Base-by-base conservation (phyloP, 169 alveolate genomes). In the Eimeria brunetti region DNA sequence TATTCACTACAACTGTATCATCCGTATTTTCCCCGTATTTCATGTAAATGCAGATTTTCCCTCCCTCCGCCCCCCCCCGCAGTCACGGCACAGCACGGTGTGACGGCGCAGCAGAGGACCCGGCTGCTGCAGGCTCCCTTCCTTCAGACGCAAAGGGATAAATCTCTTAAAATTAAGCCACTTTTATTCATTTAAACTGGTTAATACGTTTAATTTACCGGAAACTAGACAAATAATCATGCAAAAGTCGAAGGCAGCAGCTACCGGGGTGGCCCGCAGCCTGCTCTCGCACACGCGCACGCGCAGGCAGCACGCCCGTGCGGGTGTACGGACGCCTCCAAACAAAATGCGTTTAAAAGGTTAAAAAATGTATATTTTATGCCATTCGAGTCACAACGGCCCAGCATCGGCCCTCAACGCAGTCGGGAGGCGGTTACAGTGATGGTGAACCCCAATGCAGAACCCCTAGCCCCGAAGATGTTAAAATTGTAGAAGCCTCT, bases 61-160 rank as follows among this genome's bases (percentile, higher is more conserved):
- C 81, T 27, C 30, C 81, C 41, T 36, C 81, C n/a, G n/a, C 75
- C 18, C 49, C 41, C 81, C 12, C 14, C 33, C 4, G 81, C 53
- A 71, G 18, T 30, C n/a, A 16, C 24, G 81, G 53, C 30, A 36
- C 51, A 12, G 81, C 81, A 71, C 81, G 78, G 81, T 71, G 81
- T 71, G 33, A 51, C 11, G 81, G 53, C 81, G 81, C 81, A 14
- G 81, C 81, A 71, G 81, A 71, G 49, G 51, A 71, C 81, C 51
- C 53, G n/a, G 53, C 53, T 0, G 53, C n/a, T 36, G 81, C 81
- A 33, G 53, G 12, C 81, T 71, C 81, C 81, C 51, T 71, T 71
- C 53, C n/a, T 71, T 38, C 14, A 16, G n/a, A 16, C 27, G n/a
- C 14, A 1, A 36, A 12, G 53, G 0, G 81, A 30, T 12, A 71